Evolutionary conservation across 176 grass and related monocot species (phyloP), one percentile per base, ranked within the genome.

Genomic region (Avena sativa): DNA sequence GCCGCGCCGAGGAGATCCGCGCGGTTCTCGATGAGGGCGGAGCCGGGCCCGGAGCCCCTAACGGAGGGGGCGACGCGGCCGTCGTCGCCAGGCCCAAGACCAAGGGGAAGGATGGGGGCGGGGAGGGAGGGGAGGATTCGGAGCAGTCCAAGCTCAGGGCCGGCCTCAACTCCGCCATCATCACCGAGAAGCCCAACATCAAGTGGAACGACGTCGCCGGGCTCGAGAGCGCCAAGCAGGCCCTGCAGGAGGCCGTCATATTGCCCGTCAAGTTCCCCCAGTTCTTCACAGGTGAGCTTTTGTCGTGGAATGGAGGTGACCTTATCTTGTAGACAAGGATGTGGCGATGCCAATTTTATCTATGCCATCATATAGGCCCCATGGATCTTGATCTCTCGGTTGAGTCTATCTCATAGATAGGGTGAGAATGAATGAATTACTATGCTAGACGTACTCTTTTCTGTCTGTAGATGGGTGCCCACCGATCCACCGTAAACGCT

Each of bases 151-250:
- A 99, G 89, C 92, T 94, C 10, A 83, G 94, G 86, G 90, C 97
- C 0, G 97, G 92, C 8, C 89, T 99, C 32, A 94, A 92, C 86
- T 96, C 97, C 9, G 97, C 97, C 15, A 99, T 99, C 79, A 93
- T 96, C 44, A 96, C 91, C 17, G 97, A 99, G 92, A 99, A 96
- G 81, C 94, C 97, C 4, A 96, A 98, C 80, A 84, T 98, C 56
- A 98, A 99, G 94, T 99, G 97, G 97, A 99, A 96, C 79, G 94
- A 99, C 81, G 94, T 99, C 17, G 97, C 97, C 0, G 97, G 97
- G 0, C 84, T 99, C 0, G 97, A 99, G 80, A 92, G 97, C 78
- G 94, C 97, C 71, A 99, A 97, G 78, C 97, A 99, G 86, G 97
- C 97, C 49, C 86, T 99, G 72, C 94, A 99, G 90, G 97, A 97